These are phyloP conservation scores for Cryptococcus hybrid DNA, from an alignment of 1,284 basidiomycete genomes.

Conservation along the genomic window DNA sequence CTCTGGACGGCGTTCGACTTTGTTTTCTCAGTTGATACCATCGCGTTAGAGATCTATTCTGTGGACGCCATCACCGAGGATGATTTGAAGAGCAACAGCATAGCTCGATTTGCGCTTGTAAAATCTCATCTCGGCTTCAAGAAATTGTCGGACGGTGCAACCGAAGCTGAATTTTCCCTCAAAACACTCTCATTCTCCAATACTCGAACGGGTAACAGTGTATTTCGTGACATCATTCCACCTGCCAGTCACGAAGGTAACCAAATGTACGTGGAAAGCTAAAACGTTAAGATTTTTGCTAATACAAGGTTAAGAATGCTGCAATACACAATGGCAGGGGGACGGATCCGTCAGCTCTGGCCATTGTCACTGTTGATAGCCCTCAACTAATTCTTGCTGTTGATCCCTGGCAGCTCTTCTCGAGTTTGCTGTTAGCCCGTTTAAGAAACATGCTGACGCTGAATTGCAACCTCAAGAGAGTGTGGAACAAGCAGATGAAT, in stretches of 20 bases:
- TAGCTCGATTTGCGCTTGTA: slow-evolving; percentile 81
- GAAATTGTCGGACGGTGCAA: slow-evolving; percentile 74
- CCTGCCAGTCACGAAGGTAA: slow-evolving; percentile 85
- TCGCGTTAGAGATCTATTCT: slow-evolving; percentile 93
- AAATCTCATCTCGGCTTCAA: slow-evolving; percentile 79
- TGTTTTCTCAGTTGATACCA: slow-evolving; percentile 67
- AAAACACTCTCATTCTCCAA: slow-evolving; percentile 91
- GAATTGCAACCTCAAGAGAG: slow-evolving; percentile 6
- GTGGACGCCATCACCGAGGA: slow-evolving; percentile 60
- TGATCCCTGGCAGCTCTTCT: slow-evolving; percentile 84
- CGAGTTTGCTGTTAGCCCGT: slow-evolving; percentile 76
- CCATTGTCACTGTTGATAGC: slow-evolving; percentile 86
- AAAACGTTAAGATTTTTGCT: background rate
- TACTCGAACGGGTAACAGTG: slow-evolving; percentile 75
- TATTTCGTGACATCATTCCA: slow-evolving; percentile 94
- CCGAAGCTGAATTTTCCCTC: slow-evolving; percentile 82
- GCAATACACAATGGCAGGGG: slow-evolving; percentile 76
- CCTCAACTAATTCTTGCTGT: slow-evolving; percentile 92
- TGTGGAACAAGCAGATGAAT: slow-evolving; percentile 26
- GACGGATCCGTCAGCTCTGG: slow-evolving; percentile 60
- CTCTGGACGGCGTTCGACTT: slow-evolving; percentile 72
- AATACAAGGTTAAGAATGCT: slow-evolving; percentile 61
- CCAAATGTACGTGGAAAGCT: slow-evolving; percentile 60
- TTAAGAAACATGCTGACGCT: slow-evolving; percentile 39
- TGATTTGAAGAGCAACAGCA: slow-evolving; percentile 72